These are phyloP conservation scores for Hymenoscyphus occultus DNA, from an alignment of 2,329 filamentous ascomycete genomes.

Conservation along the genomic window DNA sequence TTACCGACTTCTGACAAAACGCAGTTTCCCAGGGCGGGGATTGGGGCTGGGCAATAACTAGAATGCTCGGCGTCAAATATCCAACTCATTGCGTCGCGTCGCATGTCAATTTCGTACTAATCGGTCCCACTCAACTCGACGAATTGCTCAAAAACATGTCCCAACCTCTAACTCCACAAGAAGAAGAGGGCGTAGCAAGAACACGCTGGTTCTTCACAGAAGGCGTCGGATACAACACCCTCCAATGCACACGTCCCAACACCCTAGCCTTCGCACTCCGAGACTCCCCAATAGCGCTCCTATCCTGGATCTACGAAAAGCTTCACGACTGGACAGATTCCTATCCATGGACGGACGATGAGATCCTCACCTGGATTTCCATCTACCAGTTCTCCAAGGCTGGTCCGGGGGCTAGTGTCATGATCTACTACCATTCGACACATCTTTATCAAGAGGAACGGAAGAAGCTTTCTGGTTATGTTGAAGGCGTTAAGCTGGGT, in stretches of 20 bases:
- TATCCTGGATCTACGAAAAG: constrained; percentile 82
- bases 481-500: constrained; percentile 46
- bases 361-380: constrained; percentile 71
- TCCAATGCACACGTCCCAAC: constrained; percentile 63
- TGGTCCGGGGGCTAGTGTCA: constrained; percentile 62
- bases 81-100: constrained; percentile 53
- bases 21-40: constrained; percentile 60
- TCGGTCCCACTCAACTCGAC: not conserved
- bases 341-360: constrained; percentile 73
- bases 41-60: constrained; percentile 67
- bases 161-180: constrained; percentile 13
- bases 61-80: constrained; percentile 57
- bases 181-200: constrained; percentile 20
- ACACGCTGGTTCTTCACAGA: constrained; percentile 21
- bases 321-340: constrained; percentile 71
- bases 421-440: constrained; percentile 69
- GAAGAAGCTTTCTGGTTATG: constrained; percentile 10
- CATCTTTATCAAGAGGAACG: constrained; percentile 36
- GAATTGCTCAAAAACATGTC: constrained; percentile 10
- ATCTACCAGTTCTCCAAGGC: constrained; percentile 71
- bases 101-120: constrained; percentile 34
- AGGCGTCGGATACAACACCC: constrained; percentile 26
- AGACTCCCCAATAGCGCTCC: constrained; percentile 66
- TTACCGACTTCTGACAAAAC: not conserved
- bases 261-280: constrained; percentile 67